phyloP scores from a whole-genome alignment of 495 filamentous ascomycete genomes.

The Penicillium maclennaniae region DNA sequence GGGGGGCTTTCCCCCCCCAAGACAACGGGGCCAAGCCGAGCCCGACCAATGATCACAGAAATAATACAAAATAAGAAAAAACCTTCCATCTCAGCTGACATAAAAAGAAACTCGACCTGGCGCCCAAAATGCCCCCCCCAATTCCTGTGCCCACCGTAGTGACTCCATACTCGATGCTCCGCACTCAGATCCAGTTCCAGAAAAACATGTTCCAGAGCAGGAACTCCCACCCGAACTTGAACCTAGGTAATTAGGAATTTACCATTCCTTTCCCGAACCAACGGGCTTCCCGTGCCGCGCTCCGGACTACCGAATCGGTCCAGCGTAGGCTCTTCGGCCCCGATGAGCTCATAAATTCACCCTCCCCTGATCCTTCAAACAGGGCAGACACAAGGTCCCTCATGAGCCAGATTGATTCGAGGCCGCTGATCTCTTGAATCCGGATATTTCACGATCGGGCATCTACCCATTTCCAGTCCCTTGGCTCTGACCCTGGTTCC shows the following conservation, averaged over 20 bases:
- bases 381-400: background rate
- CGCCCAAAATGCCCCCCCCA: background rate
- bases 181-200: background rate
- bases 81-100: too few species aligned
- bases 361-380: background rate
- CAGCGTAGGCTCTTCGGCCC: background rate
- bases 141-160: background rate
- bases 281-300: constrained; percentile 8
- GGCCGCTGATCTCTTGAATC: background rate
- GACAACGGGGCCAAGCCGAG: background rate
- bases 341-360: background rate
- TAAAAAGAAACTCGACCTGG: too few species aligned
- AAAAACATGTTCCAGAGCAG: background rate
- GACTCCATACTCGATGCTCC: too few species aligned
- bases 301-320: constrained; percentile 18
- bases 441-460: constrained; percentile 2
- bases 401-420: background rate
- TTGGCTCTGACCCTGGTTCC: too few species aligned
- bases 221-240: background rate
- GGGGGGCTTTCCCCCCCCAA: background rate
- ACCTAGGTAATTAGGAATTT: too few species aligned
- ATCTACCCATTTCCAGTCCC: background rate
- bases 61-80: too few species aligned
- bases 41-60: too few species aligned
- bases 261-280: constrained; percentile 11